phyloP scores from a whole-genome alignment of 2,329 filamentous ascomycete genomes.

The Claviceps fusiformis region DNA sequence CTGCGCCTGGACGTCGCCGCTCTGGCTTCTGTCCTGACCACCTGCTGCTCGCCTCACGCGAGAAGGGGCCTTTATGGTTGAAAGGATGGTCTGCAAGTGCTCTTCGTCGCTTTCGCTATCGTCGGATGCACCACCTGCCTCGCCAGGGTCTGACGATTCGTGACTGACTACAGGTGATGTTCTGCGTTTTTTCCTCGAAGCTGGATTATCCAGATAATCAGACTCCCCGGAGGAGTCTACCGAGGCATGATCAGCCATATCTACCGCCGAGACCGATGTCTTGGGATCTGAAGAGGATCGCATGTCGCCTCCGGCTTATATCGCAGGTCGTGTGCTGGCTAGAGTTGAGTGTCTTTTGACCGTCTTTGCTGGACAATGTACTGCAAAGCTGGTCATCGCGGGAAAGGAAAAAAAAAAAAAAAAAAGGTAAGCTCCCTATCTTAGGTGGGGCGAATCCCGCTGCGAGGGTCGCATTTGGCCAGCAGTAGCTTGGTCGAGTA shows the following conservation, averaged over 20 bases:
- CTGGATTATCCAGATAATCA: slow-evolving; percentile 33
- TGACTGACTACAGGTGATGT: slow-evolving; percentile 19
- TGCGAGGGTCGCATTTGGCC: background rate
- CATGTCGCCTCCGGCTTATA: background rate
- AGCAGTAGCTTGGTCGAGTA: background rate
- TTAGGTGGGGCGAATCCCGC: background rate
- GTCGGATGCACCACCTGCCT: slow-evolving; percentile 16
- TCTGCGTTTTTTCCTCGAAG: slow-evolving; percentile 32
- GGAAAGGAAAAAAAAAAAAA: background rate
- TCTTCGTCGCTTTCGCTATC: slow-evolving; percentile 19
- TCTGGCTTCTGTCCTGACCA: slow-evolving; percentile 8
- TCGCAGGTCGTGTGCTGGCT: background rate
- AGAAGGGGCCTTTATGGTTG: slow-evolving; percentile 37
- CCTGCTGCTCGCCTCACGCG: slow-evolving; percentile 31
- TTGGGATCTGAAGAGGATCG: background rate
- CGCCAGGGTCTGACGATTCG: slow-evolving; percentile 9
- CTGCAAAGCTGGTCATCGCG: background rate
- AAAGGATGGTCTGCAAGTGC: slow-evolving; percentile 20
- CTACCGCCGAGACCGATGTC: background rate
- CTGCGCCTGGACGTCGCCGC: slow-evolving; percentile 10
- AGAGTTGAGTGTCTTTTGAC: background rate
- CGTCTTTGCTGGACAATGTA: background rate
- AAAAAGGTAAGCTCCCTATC: background rate
- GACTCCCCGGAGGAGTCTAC: slow-evolving; percentile 25
- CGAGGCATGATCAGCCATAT: background rate